phyloP scores from a whole-genome alignment of 2,329 filamentous ascomycete species.

The Aspergillus japonicus region DNA sequence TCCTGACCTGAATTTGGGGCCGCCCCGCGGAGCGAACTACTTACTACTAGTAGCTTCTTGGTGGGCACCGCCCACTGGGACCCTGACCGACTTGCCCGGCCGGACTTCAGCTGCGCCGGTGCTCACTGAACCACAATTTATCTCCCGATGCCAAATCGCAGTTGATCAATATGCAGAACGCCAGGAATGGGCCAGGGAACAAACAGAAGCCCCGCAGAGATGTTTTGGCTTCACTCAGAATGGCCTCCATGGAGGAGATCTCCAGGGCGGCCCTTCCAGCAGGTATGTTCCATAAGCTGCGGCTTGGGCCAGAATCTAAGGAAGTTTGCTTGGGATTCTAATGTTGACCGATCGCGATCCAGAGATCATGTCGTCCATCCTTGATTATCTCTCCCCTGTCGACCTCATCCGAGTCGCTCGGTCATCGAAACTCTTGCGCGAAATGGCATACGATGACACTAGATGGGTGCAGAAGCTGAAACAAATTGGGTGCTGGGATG shows the following conservation, averaged over 20 bases:
- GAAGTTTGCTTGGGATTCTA: neutral
- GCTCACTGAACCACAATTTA: conserved; percentile 5
- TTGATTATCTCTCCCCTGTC: conserved; percentile 82
- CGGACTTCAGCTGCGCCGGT: conserved; percentile 8
- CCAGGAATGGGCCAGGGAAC: conserved; percentile 44
- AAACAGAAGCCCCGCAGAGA: conserved; percentile 44
- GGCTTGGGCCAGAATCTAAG: neutral
- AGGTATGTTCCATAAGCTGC: conserved; percentile 53
- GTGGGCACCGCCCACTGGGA: conserved; percentile 6
- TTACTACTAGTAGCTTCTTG: neutral
- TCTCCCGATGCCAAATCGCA: conserved; percentile 26
- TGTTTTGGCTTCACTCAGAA: conserved; percentile 73
- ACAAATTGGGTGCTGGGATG: conserved; percentile 89
- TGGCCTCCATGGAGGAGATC: conserved; percentile 72
- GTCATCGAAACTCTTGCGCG: conserved; percentile 79
- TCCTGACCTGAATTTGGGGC: conserved; percentile 1
- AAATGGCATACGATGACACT: conserved; percentile 99
- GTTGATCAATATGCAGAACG: conserved; percentile 47
- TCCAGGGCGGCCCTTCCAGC: conserved; percentile 77
- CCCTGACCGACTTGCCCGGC: conserved; percentile 13
- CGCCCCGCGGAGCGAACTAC: conserved; percentile 14
- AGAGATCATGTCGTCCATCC: conserved; percentile 85
- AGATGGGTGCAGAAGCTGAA: conserved; percentile 87
- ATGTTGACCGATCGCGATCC: neutral
- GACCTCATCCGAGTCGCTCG: conserved; percentile 85